Evolutionary conservation across 2,329 filamentous ascomycete species (phyloP), one percentile per base, ranked within the genome.

Genomic region (Fragosphaeria purpurea): DNA sequence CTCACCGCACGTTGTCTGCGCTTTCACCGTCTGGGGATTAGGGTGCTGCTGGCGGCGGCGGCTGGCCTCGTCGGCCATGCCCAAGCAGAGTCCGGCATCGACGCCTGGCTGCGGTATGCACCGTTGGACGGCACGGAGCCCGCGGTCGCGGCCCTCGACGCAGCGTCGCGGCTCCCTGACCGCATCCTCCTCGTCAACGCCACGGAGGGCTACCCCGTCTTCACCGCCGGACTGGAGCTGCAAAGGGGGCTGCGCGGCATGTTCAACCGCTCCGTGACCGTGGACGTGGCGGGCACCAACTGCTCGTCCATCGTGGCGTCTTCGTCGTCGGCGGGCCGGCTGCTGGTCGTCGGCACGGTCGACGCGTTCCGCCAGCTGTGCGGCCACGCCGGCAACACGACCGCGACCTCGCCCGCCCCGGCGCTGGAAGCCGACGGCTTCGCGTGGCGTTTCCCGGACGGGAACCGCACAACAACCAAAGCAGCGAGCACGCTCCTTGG

Each of bases 161-260:
- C n/a, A n/a, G 45, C 46, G 6, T 43, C 45, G 35, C 41, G 44
- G 37, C 47, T 63, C 31, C 51, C 49, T 4, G 46, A 32, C 30
- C 41, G 39, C 42, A 47, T 63, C 33, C 51, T 62, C 38, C 53
- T 56, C 5, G 32, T 58, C 62, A 83, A 82, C 59, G 67, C 62
- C 11, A 77, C 74, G 7, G 60, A 70, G 44, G 67, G 62, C 6
- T 77, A 75, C 49, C 82, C 83, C 0, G 70, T 86, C 2, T 74
- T 72, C 54, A 76, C 73, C 5, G 83, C 83, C 3, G 77, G 74
- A 1, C 63, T 73, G 31, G 82, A 85, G 59, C 60, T 86, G 11
- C 69, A 74, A 43, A 70, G 71, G 42, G 83, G 81, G 1, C 67
- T 86, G 39, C 61, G 66, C 3, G 69, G 75, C 10, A 80, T 86